Evolutionary conservation across 345 rosid species (phyloP), one percentile per base, ranked within the genome.

Genomic region (Syzygium aromaticum): DNA sequence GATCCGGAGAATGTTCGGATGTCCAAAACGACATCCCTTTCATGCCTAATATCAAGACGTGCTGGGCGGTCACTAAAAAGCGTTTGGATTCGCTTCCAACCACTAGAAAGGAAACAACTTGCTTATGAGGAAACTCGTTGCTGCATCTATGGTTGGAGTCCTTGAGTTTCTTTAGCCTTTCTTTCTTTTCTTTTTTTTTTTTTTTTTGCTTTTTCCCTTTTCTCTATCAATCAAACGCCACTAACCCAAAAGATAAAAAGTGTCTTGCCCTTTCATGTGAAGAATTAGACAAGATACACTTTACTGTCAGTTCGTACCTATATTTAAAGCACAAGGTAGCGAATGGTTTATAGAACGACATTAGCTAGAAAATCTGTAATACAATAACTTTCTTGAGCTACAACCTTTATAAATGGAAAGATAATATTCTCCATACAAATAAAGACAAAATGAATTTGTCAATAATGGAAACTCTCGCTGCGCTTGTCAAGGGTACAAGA

Each of bases 11-110:
- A 84, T 84, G 86, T 52, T 84, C 86, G 16, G 11, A 33, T 51
- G n/a, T 84, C 30, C 89, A 77, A 84, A 33, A 51, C 56, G 86
- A 86, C 89, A 64, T 87, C 89, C 77, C 43, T 64, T 64, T 64
- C 77, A 19, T 30, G 77, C 43, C 16, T 43, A 38, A 38, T 16
- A 78, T 12, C 14, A 57, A 30, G 22, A 7, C n/a, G 52, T 11
- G 5, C 40, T 78, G 43, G 77, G 77, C 43, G 43, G 43, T 64
- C 43, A 6, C 46, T n/a, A n/a, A 23, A 19, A 52, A 51, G 28
- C 51, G 86, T 83, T 78, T n/a, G 5, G 85, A 84, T 84, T 84
- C 85, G 85, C 54, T 84, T 52, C 85, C 85, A 16, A 3, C 57
- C 85, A 52, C 33, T 51, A 11, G 19, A 59, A 86, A 85, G 4